A percentile compares a stretch with the other conserved stretches of the same genome.
These are phyloP conservation scores for Sugiyamaella floridensis DNA, from an alignment of 805 yeast genomes.

Conservation along the genomic window DNA sequence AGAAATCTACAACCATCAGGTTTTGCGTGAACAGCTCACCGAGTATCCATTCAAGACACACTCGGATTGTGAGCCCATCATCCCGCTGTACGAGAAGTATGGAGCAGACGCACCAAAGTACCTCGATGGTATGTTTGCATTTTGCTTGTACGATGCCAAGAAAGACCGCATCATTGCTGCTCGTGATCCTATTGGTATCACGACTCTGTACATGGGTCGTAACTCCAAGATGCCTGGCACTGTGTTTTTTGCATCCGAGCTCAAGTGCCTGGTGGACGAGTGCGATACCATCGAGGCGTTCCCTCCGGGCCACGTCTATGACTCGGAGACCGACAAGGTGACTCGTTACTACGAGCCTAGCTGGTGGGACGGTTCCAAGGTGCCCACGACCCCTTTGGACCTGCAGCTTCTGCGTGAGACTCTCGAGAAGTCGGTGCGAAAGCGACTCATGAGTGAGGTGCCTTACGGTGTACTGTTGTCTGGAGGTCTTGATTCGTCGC, in stretches of 20 bases:
- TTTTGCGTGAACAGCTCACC: constrained; percentile 66
- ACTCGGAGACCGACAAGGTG: constrained; percentile 77
- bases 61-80: constrained; percentile 96
- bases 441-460: constrained; percentile 99
- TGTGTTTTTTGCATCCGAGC: constrained; percentile 86
- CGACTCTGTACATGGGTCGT: constrained; percentile 93
- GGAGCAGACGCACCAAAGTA: constrained; percentile 85
- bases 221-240: constrained; percentile 60
- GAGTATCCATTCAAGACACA: constrained; percentile 77
- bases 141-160: constrained; percentile 78
- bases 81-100: constrained; percentile 82
- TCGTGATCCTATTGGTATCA: constrained; percentile 96
- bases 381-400: constrained; percentile 75
- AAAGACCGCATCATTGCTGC: constrained; percentile 90
- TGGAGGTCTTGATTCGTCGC: constrained; percentile 95
- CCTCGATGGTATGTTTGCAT: constrained; percentile 98
- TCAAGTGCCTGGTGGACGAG: constrained; percentile 88
- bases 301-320: constrained; percentile 98
- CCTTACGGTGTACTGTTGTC: constrained; percentile 96
- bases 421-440: constrained; percentile 91
- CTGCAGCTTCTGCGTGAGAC: constrained; percentile 63
- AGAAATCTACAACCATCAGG: constrained; percentile 95
- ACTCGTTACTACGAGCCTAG: constrained; percentile 86
- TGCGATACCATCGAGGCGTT: constrained; percentile 89
- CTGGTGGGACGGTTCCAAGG: constrained; percentile 83